Evolutionary conservation across 306 rosid genomes (phyloP), one percentile per base, ranked within the genome.

Genomic region (Calophaca sinica): DNA sequence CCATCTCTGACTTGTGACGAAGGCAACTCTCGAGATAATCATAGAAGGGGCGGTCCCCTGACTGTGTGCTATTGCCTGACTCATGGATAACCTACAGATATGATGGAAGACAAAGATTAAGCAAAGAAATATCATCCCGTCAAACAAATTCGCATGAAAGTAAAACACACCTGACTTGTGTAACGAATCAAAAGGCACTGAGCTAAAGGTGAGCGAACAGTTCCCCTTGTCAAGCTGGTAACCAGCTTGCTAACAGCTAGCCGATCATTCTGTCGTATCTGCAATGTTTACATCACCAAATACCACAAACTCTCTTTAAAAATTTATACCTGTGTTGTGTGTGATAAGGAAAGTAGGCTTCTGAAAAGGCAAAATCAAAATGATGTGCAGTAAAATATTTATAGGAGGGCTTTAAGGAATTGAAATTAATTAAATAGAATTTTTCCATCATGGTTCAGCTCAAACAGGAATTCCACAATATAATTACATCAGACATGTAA

Each of bases 1-100:
- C 99, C 97, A 92, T 96, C 79, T 96, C 99, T 49, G 98, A 94
- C 77, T 96, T 96, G 85, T 92, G 96, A 58, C 99, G 93, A n/a
- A 96, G 96, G 77, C 99, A 96, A 81, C 92, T 88, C 93, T 96
- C 99, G 65, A 96, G 97, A 82, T 78, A 96, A 84, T 96, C 99
- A 14, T 86, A 96, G 76, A 96, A 96, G 28, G 99, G 99, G 3
- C 97, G 99, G 48, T 90, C 99, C 11, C 98, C 99, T 11, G 96
- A 45, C 79, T 90, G 96, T 77, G 84, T 75, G 77, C 68, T 86
- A 72, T 84, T 84, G 48, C 88, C 86, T 29, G 97, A 90, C 79
- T 96, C 99, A 6, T 89, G 91, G 79, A 96, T 92, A 66, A 96
- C 99, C 99, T 96, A 70, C 45, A 81, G 35, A 73, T 4, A 48